phyloP scores from a whole-genome alignment of 257 asterid genomes.

The Nicotiana paniculata region DNA sequence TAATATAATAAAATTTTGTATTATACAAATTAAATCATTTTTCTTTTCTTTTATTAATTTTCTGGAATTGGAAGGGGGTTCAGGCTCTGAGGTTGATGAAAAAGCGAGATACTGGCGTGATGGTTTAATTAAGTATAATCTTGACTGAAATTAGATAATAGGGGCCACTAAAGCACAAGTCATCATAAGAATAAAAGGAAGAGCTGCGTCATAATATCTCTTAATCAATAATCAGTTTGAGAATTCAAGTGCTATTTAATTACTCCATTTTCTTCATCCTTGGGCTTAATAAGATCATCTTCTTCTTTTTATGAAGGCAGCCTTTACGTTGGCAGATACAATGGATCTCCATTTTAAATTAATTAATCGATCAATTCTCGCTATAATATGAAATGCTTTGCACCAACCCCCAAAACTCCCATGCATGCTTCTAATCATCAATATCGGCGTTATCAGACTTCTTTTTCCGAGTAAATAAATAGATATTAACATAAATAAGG shows the following conservation, averaged over 20 bases:
- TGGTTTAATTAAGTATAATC: background rate
- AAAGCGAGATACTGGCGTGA: background rate
- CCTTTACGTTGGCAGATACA: background rate
- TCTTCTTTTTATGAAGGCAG: background rate
- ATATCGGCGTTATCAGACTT: background rate
- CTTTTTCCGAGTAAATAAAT: background rate
- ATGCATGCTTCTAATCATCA: conserved; percentile 18
- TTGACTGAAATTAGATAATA: background rate
- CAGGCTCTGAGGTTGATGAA: background rate
- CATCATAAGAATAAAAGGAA: conserved; percentile 6
- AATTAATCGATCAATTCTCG: background rate
- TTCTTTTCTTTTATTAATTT: no score
- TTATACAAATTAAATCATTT: no score
- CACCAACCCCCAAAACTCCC: background rate
- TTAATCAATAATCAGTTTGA: conserved; percentile 14
- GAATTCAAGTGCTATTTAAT: background rate
- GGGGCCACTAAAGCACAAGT: background rate
- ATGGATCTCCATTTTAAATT: background rate
- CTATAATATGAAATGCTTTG: background rate
- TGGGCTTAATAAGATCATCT: background rate
- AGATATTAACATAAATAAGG: background rate
- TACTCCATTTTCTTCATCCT: background rate
- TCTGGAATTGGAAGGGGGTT: no score
- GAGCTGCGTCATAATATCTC: background rate
- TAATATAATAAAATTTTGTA: no score